These are phyloP conservation scores for Incumbomyces delicatus DNA, from an alignment of 2,329 filamentous ascomycete genomes.

Conservation along the genomic window DNA sequence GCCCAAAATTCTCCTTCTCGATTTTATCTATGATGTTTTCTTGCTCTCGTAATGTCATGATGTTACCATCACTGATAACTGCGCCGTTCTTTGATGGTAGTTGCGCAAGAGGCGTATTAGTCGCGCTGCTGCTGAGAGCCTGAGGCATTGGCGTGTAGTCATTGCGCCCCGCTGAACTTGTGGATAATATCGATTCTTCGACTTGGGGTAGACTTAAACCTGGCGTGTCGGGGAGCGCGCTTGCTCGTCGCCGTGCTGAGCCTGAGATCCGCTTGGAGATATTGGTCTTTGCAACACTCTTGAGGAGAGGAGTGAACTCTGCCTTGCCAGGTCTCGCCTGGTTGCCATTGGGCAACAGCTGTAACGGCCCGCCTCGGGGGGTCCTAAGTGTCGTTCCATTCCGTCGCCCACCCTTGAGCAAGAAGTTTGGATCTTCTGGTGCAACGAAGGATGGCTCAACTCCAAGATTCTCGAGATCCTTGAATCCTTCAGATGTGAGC, in stretches of 20 bases:
- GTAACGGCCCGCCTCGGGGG: conserved; percentile 61
- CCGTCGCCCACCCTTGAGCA: conserved; percentile 50
- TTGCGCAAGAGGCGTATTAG: conserved; percentile 70
- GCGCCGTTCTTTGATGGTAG: conserved; percentile 57
- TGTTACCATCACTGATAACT: conserved; percentile 73
- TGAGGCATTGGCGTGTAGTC: conserved; percentile 68
- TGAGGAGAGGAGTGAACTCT: conserved; percentile 92
- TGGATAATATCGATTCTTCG: conserved; percentile 59
- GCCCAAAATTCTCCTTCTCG: conserved; percentile 94
- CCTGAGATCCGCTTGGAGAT: conserved; percentile 48
- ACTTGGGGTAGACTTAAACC: conserved; percentile 53
- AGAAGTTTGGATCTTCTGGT: conserved; percentile 64
- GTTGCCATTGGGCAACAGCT: conserved; percentile 57
- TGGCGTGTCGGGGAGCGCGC: conserved; percentile 34
- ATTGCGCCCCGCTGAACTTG: conserved; percentile 51
- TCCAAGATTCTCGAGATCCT: conserved; percentile 70
- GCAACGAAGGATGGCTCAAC: conserved; percentile 81
- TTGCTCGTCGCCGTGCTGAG: conserved; percentile 18
- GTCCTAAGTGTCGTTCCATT: conserved; percentile 52
- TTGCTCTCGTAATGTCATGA: conserved; percentile 85
- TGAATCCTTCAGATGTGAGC: conserved; percentile 41
- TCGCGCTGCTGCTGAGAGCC: conserved; percentile 69
- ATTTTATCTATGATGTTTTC: conserved; percentile 89
- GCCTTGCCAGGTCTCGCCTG: conserved; percentile 36
- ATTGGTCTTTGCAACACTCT: conserved; percentile 63